Conservation (phyloP, 257 asterid genomes). For the Phtheirospermum japonicum region DNA sequence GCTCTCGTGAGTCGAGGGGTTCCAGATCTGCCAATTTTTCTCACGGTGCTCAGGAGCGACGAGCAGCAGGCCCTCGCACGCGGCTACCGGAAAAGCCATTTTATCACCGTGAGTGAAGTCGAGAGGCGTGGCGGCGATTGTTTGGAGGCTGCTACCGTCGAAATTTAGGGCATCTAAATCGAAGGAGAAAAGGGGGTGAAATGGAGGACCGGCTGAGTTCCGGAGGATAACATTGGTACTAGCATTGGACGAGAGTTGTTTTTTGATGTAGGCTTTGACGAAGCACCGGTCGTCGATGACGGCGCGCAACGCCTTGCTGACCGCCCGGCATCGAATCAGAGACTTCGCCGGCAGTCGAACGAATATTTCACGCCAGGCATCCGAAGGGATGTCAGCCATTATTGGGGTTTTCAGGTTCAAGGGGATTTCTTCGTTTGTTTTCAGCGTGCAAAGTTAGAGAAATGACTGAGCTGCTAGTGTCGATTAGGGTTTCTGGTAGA, state of each 20-base stretch:
- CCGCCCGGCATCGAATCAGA: not conserved
- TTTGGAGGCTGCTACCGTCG: not conserved
- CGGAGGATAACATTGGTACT: not conserved
- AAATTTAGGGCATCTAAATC: not conserved
- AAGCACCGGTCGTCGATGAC: not conserved
- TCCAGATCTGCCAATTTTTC: not conserved
- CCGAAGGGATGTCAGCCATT: not conserved
- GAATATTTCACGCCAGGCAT: not conserved
- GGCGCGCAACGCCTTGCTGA: not conserved
- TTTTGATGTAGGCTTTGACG: not conserved
- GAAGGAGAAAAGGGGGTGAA: not conserved
- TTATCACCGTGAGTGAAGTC: not conserved
- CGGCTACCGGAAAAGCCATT: not conserved
- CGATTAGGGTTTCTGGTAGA: too few relatives aligned
- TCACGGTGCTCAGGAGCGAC: not conserved
- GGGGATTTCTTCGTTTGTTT: too few relatives aligned
- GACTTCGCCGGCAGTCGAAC: not conserved
- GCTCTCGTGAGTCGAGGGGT: not conserved
- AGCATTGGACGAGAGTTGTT: not conserved
- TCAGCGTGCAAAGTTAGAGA: too few relatives aligned
- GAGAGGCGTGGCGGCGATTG: not conserved
- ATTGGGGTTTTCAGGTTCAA: too few relatives aligned
- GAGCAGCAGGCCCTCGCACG: not conserved
- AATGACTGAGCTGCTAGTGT: too few relatives aligned
- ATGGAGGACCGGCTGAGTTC: not conserved